A percentile compares a stretch with the other conserved stretches of the same genome.
phyloP scores from a whole-genome alignment of 106 monocot genomes.

The Platanthera guangdongensis region DNA sequence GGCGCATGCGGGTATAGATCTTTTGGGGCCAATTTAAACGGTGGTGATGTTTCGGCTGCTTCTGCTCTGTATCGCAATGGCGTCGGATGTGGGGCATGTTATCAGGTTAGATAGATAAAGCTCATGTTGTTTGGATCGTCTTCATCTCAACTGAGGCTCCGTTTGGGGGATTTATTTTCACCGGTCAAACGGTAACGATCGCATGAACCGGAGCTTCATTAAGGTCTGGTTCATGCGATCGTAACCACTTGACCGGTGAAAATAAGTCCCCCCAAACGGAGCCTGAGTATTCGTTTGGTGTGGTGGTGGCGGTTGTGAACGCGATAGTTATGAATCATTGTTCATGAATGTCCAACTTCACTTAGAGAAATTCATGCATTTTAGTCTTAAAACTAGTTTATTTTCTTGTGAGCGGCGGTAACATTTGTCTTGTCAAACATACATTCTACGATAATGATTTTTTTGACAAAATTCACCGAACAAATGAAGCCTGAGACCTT shows the following conservation, averaged over 20 bases:
- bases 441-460: too few relatives aligned
- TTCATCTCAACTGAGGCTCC: not conserved
- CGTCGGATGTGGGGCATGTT: slow-evolving; percentile 67
- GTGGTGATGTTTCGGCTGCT: slow-evolving; percentile 61
- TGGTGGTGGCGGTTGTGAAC: too few relatives aligned
- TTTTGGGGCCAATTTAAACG: slow-evolving; percentile 49
- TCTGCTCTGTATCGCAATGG: slow-evolving; percentile 53
- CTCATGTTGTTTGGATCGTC: not conserved
- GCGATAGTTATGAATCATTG: not conserved
- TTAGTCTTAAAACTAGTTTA: not conserved
- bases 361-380: not conserved
- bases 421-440: too few relatives aligned
- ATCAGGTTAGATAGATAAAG: slow-evolving; percentile 27
- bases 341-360: not conserved
- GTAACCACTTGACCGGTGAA: too few relatives aligned
- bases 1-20: slow-evolving; percentile 53
- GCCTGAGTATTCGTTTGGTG: not conserved
- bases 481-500: not conserved
- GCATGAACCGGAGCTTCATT: too few relatives aligned
- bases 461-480: too few relatives aligned
- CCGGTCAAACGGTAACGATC: too few relatives aligned
- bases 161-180: too few relatives aligned
- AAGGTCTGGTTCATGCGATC: too few relatives aligned
- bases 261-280: too few relatives aligned
- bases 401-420: too few relatives aligned